Evolutionary conservation across 2,329 filamentous ascomycete genomes (phyloP).

Genomic region (Ophiostoma ulmi): DNA sequence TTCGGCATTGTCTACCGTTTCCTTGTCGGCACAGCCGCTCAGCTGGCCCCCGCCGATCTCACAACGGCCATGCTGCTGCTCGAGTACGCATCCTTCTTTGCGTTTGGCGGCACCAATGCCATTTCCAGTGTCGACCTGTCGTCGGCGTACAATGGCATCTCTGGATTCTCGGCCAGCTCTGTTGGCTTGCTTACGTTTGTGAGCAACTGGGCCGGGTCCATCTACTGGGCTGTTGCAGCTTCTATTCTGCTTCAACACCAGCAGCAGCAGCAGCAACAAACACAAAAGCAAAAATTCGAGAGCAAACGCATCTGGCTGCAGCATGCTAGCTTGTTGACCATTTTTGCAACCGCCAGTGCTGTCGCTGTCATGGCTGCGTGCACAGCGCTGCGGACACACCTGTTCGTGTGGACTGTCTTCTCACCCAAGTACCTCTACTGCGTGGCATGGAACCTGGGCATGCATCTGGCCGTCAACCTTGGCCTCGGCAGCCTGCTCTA

Average conservation of each 20-base stretch:
- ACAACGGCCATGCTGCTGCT: constrained; percentile 69
- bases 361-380: constrained; percentile 84
- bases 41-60: constrained; percentile 53
- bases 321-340: constrained; percentile 62
- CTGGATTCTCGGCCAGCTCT: constrained; percentile 69
- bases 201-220: constrained; percentile 83
- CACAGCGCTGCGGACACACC: constrained; percentile 72
- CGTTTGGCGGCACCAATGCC: constrained; percentile 83
- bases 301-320: constrained; percentile 29
- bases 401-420: constrained; percentile 99
- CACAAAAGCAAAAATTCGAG: neutral
- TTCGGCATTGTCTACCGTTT: constrained; percentile 57
- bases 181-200: constrained; percentile 82
- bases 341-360: constrained; percentile 62
- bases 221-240: constrained; percentile 75
- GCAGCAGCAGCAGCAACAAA: neutral
- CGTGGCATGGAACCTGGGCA: constrained; percentile 78
- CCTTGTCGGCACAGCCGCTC: constrained; percentile 34
- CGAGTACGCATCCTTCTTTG: constrained; percentile 81
- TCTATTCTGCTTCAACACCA: constrained; percentile 47
- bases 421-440: constrained; percentile 93
- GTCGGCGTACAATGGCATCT: constrained; percentile 89
- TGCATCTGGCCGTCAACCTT: constrained; percentile 72
- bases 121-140: constrained; percentile 95
- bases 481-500: constrained; percentile 55